Evolutionary conservation across 108 stramenopile species (phyloP).

Genomic region (Chaetoceros tenuissimus): DNA sequence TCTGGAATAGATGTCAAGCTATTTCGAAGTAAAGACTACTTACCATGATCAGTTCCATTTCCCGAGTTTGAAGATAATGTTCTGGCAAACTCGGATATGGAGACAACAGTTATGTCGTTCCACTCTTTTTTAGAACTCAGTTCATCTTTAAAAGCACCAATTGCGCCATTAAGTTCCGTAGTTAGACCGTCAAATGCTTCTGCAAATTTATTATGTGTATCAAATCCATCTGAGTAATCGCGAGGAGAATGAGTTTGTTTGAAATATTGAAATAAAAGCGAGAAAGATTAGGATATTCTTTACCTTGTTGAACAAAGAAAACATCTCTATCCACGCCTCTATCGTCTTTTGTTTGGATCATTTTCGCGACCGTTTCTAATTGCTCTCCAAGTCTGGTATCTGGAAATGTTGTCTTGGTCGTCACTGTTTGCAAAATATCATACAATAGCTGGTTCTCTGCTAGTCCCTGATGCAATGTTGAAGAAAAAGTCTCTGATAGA

Average conservation of each 20-base stretch:
- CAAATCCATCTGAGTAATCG: conserved; percentile 34
- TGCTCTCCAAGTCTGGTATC: conserved; percentile 1
- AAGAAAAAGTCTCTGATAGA: conserved; percentile 42
- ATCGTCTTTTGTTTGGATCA: conserved; percentile 33
- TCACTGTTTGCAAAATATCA: too few relatives aligned
- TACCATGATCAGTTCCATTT: conserved; percentile 33
- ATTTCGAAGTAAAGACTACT: too few relatives aligned
- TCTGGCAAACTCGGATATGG: conserved; percentile 57
- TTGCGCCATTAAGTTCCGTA: conserved; percentile 30
- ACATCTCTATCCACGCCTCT: too few relatives aligned
- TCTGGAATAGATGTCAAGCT: too few relatives aligned
- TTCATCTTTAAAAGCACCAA: conserved; percentile 40
- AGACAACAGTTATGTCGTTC: conserved; percentile 43
- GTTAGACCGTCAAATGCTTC: conserved; percentile 9
- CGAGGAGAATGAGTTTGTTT: too few relatives aligned
- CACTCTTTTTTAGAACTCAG: conserved; percentile 39
- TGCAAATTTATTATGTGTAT: conserved; percentile 28
- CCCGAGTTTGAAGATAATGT: conserved; percentile 37
- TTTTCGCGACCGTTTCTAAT: conserved; percentile 31
- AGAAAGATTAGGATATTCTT: conserved; percentile 50
- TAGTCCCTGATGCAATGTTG: conserved; percentile 22
- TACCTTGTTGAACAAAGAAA: conserved; percentile 45
- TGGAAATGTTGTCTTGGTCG: too few relatives aligned
- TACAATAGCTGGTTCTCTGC: too few relatives aligned
- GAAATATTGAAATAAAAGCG: too few relatives aligned